phyloP scores from a whole-genome alignment of 2,329 filamentous ascomycete species.

The Alternaria ethzedia region DNA sequence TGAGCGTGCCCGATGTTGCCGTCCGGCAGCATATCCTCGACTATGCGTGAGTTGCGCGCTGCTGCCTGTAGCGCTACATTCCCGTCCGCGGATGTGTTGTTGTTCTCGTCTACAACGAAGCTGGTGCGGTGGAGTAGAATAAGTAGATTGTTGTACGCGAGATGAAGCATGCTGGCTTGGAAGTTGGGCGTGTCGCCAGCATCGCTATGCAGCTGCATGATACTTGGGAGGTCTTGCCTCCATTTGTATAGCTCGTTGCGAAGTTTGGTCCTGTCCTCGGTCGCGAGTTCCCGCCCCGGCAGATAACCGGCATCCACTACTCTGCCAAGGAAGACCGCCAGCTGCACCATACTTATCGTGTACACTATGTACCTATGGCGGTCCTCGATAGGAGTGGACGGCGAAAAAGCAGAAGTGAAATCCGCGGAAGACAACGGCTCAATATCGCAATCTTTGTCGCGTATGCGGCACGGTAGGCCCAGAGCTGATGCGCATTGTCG shows the following conservation, averaged over 20 bases:
- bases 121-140: conserved; percentile 55
- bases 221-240: conserved; percentile 48
- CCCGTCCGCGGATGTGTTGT: conserved; percentile 45
- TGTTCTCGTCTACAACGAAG: conserved; percentile 48
- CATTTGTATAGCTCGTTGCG: conserved; percentile 48
- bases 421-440: conserved; percentile 48
- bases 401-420: conserved; percentile 44
- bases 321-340: conserved; percentile 47
- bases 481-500: conserved; percentile 56
- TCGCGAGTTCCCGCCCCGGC: conserved; percentile 26
- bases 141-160: conserved; percentile 57
- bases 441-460: conserved; percentile 59
- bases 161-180: conserved; percentile 49
- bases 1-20: conserved; percentile 54
- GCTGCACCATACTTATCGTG: conserved; percentile 47
- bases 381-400: conserved; percentile 33
- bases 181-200: conserved; percentile 45
- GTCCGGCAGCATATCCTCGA: conserved; percentile 57
- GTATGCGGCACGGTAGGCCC: conserved; percentile 56
- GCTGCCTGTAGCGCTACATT: conserved; percentile 55
- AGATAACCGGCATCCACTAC: conserved; percentile 49
- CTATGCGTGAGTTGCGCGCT: conserved; percentile 54
- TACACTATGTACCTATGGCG: conserved; percentile 44
- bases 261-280: conserved; percentile 25
- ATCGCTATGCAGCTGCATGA: conserved; percentile 44